These are phyloP conservation scores for Parastagonospora nodorum DNA, from an alignment of 2,329 filamentous ascomycete genomes.

Conservation along the genomic window DNA sequence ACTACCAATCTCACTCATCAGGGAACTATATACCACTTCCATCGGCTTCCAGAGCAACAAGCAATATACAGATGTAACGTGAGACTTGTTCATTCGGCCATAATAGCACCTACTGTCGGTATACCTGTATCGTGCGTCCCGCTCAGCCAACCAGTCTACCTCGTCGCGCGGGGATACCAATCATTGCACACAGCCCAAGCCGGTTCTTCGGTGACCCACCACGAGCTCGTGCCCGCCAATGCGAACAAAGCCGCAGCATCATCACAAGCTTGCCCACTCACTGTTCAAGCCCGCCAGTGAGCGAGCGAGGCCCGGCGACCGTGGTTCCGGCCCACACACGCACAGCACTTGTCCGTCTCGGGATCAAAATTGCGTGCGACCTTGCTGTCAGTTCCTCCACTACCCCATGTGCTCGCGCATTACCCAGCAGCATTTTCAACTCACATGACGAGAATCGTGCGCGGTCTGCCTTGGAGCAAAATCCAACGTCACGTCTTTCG, in stretches of 20 bases:
- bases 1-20: not conserved
- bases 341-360: slow-evolving; percentile 43
- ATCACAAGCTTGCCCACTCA: slow-evolving; percentile 14
- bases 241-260: slow-evolving; percentile 19
- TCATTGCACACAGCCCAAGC: slow-evolving; percentile 28
- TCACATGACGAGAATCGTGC: slow-evolving; percentile 47
- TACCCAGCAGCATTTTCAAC: slow-evolving; percentile 46
- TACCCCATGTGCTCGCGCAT: slow-evolving; percentile 38
- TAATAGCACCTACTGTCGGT: slow-evolving; percentile 13
- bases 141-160: slow-evolving; percentile 21
- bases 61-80: not conserved
- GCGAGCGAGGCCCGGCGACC: slow-evolving; percentile 32
- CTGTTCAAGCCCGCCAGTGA: slow-evolving; percentile 17
- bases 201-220: slow-evolving; percentile 31
- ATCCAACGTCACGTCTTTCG: slow-evolving; percentile 44
- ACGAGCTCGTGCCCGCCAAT: slow-evolving; percentile 27
- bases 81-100: slow-evolving; percentile 1
- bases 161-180: slow-evolving; percentile 24
- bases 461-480: slow-evolving; percentile 48
- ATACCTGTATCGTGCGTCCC: slow-evolving; percentile 18
- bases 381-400: slow-evolving; percentile 35
- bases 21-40: not conserved
- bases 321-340: slow-evolving; percentile 42
- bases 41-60: not conserved
- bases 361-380: slow-evolving; percentile 49